Evolutionary conservation across 805 yeast species (phyloP).

Genomic region (Yarrowia sp.): DNA sequence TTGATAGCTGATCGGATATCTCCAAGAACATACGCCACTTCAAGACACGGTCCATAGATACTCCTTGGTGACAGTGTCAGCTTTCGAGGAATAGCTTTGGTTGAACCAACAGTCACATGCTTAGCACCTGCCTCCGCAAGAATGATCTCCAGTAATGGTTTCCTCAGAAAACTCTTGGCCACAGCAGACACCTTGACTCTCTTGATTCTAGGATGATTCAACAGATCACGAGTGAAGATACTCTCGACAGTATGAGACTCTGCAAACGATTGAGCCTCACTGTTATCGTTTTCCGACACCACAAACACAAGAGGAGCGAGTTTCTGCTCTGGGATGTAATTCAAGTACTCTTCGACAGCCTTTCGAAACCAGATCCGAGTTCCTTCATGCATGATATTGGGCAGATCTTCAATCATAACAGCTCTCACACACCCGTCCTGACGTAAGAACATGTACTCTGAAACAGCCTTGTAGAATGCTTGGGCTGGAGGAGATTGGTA

Average conservation of each 20-base stretch:
- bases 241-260: slow-evolving; percentile 31
- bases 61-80: neutral
- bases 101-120: slow-evolving; percentile 11
- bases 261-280: slow-evolving; percentile 8
- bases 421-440: slow-evolving; percentile 6
- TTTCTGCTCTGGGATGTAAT: neutral
- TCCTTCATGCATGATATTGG: slow-evolving; percentile 22
- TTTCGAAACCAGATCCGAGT: slow-evolving; percentile 10
- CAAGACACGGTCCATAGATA: neutral
- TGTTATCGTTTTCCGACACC: slow-evolving; percentile 26
- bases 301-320: slow-evolving; percentile 17
- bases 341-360: slow-evolving; percentile 21
- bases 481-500: neutral
- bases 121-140: slow-evolving; percentile 14
- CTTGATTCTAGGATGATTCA: slow-evolving; percentile 13
- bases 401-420: slow-evolving; percentile 15
- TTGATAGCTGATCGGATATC: slow-evolving; percentile 23
- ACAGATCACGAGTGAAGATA: slow-evolving; percentile 13
- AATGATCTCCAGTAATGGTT: slow-evolving; percentile 15
- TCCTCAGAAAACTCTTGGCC: slow-evolving; percentile 2
- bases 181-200: slow-evolving; percentile 14
- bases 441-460: slow-evolving; percentile 24
- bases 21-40: slow-evolving; percentile 18
- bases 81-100: slow-evolving; percentile 15
- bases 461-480: slow-evolving; percentile 18